A percentile compares a stretch with the other conserved stretches of the same genome.
phyloP scores from a whole-genome alignment of 73 alveolate genomes.

The Tetrahymena thermophila region DNA sequence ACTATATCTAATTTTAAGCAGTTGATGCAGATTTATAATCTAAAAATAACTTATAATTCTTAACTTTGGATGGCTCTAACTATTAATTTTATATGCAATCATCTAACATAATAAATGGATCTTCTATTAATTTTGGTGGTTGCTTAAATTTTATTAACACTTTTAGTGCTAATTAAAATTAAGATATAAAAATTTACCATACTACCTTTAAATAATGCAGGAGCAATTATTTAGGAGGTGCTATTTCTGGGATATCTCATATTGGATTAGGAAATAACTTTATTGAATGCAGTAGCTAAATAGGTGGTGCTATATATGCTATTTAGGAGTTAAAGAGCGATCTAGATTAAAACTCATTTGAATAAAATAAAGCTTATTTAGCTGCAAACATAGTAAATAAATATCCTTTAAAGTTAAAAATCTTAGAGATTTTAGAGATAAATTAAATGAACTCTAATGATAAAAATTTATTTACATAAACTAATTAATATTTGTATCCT shows the following conservation, averaged over 20 bases:
- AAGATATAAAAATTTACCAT: too few species aligned
- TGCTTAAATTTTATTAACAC: neutral
- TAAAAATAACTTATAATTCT: too few species aligned
- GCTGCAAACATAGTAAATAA: neutral
- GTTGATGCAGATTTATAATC: neutral
- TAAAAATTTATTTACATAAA: too few species aligned
- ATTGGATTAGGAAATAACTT: neutral
- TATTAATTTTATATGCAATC: too few species aligned
- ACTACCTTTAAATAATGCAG: neutral
- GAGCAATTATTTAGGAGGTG: neutral
- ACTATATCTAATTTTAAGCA: too few species aligned
- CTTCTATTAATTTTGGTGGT: neutral
- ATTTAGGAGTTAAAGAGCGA: neutral
- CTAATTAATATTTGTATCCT: neutral
- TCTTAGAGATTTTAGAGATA: neutral
- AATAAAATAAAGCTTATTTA: neutral
- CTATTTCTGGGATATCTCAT: neutral
- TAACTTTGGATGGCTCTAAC: neutral
- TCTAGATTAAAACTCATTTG: neutral
- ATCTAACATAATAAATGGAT: neutral
- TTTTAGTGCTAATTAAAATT: too few species aligned
- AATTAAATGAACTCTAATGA: too few species aligned
- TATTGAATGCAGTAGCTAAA: neutral
- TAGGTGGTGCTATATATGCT: neutral
- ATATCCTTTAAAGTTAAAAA: neutral